These are phyloP conservation scores for Zoysia matrella DNA, from an alignment of 202 grass and related monocot genomes.

Conservation along the genomic window DNA sequence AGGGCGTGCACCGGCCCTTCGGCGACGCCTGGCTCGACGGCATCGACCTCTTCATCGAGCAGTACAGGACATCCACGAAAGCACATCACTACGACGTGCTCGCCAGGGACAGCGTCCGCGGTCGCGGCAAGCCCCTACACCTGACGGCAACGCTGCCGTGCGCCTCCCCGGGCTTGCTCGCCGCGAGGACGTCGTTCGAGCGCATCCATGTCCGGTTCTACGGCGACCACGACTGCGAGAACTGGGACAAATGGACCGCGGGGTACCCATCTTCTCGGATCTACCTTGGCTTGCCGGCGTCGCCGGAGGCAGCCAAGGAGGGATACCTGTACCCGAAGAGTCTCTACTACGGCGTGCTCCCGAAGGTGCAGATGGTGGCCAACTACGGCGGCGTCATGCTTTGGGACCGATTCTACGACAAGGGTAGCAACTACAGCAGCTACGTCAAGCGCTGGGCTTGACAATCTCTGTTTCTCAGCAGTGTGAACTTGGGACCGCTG, in stretches of 20 bases:
- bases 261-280: neutral
- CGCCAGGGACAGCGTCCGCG: neutral
- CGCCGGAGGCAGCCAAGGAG: neutral
- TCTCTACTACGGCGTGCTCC: conserved; percentile 12
- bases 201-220: conserved; percentile 16
- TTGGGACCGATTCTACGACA: neutral
- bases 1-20: conserved; percentile 1
- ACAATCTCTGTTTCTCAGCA: neutral
- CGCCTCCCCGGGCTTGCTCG: neutral
- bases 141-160: conserved; percentile 5
- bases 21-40: conserved; percentile 10
- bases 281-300: no score
- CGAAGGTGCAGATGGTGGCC: neutral
- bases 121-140: neutral
- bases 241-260: neutral
- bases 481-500: no score
- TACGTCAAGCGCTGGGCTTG: conserved; percentile 10
- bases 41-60: conserved; percentile 17
- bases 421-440: neutral
- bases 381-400: conserved; percentile 13
- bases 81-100: neutral
- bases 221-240: neutral
- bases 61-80: neutral
- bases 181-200: neutral
- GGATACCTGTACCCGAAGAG: conserved; percentile 8